Evolutionary conservation across 441 rosid genomes (phyloP).

Genomic region (Aleurites moluccanus): DNA sequence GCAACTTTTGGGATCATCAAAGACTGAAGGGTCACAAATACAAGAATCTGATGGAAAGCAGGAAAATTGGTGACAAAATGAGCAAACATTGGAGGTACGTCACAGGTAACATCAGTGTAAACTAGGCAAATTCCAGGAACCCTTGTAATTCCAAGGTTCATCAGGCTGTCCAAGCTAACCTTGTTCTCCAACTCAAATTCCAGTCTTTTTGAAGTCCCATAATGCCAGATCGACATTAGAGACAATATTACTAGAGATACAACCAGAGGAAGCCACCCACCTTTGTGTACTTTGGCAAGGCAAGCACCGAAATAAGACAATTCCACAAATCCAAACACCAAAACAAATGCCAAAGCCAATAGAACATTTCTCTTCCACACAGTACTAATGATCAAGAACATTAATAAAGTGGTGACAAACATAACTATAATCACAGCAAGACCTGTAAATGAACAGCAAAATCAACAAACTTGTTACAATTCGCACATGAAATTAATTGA

Average conservation of each 20-base stretch:
- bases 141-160: conserved; percentile 22
- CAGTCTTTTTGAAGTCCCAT: conserved; percentile 22
- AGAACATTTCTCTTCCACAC: conserved; percentile 26
- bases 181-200: conserved; percentile 31
- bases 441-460: conserved; percentile 21
- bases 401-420: conserved; percentile 33
- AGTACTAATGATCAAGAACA: conserved; percentile 28
- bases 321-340: conserved; percentile 29
- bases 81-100: conserved; percentile 32
- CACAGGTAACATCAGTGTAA: conserved; percentile 26
- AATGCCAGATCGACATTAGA: conserved; percentile 33
- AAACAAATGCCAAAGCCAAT: conserved; percentile 20
- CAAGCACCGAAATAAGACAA: conserved; percentile 24
- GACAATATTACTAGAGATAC: conserved; percentile 18
- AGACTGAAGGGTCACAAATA: conserved; percentile 25
- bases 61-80: conserved; percentile 38
- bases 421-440: conserved; percentile 32
- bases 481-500: not conserved
- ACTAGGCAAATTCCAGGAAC: conserved; percentile 35
- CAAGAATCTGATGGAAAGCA: conserved; percentile 30
- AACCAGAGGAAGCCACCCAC: conserved; percentile 35
- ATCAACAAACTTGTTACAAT: not conserved
- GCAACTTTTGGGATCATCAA: conserved; percentile 27
- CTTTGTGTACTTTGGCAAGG: conserved; percentile 27
- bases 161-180: conserved; percentile 17